Conservation (phyloP, 495 filamentous ascomycete genomes). For the Aspergillus affinis region DNA sequence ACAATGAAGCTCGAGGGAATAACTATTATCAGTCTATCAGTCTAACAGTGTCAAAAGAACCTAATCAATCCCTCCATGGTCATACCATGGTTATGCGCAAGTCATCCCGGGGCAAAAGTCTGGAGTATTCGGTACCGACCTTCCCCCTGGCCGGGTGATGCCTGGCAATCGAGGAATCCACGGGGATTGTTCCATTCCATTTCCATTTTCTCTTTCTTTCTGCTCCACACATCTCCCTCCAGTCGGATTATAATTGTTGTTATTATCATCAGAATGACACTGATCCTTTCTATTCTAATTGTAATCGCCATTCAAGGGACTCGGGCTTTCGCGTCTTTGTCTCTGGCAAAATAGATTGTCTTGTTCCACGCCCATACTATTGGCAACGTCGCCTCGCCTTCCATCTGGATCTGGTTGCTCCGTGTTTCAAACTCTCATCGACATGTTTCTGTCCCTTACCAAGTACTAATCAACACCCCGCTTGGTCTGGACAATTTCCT, state of each 20-base stretch:
- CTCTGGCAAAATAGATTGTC: neutral
- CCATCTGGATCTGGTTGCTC: neutral
- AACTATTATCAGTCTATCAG: too few relatives aligned
- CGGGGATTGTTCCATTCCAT: neutral
- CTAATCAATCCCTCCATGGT: too few relatives aligned
- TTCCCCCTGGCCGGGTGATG: neutral
- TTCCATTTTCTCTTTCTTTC: neutral
- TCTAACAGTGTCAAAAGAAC: too few relatives aligned
- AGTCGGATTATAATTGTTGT: too few relatives aligned
- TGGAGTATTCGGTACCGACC: neutral
- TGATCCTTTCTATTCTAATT: neutral
- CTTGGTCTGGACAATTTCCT: neutral
- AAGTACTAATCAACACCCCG: neutral
- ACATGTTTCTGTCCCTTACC: constrained; percentile 1
- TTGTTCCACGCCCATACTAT: too few relatives aligned
- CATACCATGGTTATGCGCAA: too few relatives aligned
- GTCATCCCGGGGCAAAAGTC: too few relatives aligned
- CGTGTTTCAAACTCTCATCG: constrained; percentile 2
- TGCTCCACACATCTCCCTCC: too few relatives aligned
- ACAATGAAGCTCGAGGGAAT: too few relatives aligned
- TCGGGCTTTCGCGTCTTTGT: neutral
- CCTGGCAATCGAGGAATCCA: neutral
- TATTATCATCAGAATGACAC: too few relatives aligned
- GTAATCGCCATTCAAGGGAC: neutral
- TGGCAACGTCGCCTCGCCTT: neutral